Percentiles rank a stretch among this genome's conserved stretches.
These are phyloP conservation scores for Aspergillus sp. DNA, from an alignment of 2,329 filamentous ascomycete genomes.

Conservation along the genomic window DNA sequence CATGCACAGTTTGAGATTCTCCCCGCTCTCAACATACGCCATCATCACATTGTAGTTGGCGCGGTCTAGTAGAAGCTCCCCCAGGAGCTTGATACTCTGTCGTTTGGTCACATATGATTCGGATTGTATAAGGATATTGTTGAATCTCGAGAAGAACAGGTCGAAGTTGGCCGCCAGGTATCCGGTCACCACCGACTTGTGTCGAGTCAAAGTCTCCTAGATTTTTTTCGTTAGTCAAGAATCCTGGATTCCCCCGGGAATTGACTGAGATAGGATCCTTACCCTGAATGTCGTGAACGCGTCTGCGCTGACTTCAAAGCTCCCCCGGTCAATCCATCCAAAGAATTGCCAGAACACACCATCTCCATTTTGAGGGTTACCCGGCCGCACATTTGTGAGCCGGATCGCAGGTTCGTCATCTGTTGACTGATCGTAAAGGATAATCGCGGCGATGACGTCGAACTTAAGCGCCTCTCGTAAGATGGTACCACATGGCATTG, in stretches of 20 bases:
- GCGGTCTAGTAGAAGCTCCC: slow-evolving; percentile 87
- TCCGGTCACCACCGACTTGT: slow-evolving; percentile 82
- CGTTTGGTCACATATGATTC: slow-evolving; percentile 96
- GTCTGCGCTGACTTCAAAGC: slow-evolving; percentile 94
- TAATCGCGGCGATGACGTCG: slow-evolving; percentile 81
- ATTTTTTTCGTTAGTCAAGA: not conserved
- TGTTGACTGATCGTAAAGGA: slow-evolving; percentile 83
- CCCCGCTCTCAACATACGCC: slow-evolving; percentile 86
- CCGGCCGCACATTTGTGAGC: slow-evolving; percentile 68
- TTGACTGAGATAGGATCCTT: slow-evolving; percentile 25
- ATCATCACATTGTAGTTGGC: slow-evolving; percentile 99
- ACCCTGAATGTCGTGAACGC: slow-evolving; percentile 96
- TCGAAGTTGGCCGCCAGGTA: slow-evolving; percentile 89
- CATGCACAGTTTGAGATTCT: slow-evolving; percentile 98
- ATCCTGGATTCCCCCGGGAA: not conserved
- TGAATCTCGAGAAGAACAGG: slow-evolving; percentile 87
- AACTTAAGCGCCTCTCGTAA: slow-evolving; percentile 84
- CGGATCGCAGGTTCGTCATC: slow-evolving; percentile 68
- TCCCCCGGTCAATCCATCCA: slow-evolving; percentile 91
- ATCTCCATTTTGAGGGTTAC: slow-evolving; percentile 65
- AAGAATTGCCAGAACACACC: slow-evolving; percentile 98
- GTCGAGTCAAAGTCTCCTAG: slow-evolving; percentile 86
- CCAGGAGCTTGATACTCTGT: slow-evolving; percentile 94
- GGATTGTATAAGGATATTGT: slow-evolving; percentile 77
- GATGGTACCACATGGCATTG: slow-evolving; percentile 83